These are phyloP conservation scores for Zizania latifolia DNA, from an alignment of 176 grass and related monocot species.

Conservation along the genomic window DNA sequence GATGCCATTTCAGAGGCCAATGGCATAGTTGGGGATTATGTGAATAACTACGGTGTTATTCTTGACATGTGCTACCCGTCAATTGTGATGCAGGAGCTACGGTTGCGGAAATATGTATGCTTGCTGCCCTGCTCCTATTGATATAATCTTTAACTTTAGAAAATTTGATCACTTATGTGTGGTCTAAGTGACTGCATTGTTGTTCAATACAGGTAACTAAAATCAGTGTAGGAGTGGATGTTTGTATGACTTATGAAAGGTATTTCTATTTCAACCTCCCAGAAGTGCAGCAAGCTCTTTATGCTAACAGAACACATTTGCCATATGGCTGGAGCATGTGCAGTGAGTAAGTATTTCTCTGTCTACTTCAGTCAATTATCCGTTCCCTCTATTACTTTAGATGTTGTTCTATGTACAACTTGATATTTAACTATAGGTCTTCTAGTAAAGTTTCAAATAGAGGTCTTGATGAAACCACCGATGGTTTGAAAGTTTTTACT, in stretches of 20 bases:
- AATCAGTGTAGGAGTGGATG: slow-evolving; percentile 75
- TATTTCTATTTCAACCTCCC: slow-evolving; percentile 89
- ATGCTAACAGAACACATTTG: slow-evolving; percentile 89
- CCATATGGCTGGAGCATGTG: slow-evolving; percentile 90
- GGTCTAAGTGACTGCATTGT: neutral
- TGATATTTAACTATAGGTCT: neutral
- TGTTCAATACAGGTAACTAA: slow-evolving; percentile 55
- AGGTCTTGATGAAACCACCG: neutral
- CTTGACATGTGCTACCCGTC: slow-evolving; percentile 93
- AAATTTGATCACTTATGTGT: neutral
- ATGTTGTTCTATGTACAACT: neutral
- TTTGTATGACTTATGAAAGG: slow-evolving; percentile 91
- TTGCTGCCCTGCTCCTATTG: neutral
- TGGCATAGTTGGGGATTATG: slow-evolving; percentile 63
- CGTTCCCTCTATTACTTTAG: neutral
- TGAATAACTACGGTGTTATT: slow-evolving; percentile 86
- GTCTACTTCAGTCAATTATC: neutral
- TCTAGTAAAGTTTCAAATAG: neutral
- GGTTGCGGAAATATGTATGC: slow-evolving; percentile 88
- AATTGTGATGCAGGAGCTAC: slow-evolving; percentile 85
- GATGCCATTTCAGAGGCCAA: slow-evolving; percentile 70
- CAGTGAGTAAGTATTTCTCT: slow-evolving; percentile 69
- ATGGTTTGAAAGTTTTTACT: neutral
- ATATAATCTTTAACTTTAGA: neutral
- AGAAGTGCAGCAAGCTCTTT: slow-evolving; percentile 83